Percentiles rank a stretch among this genome's conserved stretches.
phyloP scores from a whole-genome alignment of 495 filamentous ascomycete genomes.

The Aspergillus diversus region DNA sequence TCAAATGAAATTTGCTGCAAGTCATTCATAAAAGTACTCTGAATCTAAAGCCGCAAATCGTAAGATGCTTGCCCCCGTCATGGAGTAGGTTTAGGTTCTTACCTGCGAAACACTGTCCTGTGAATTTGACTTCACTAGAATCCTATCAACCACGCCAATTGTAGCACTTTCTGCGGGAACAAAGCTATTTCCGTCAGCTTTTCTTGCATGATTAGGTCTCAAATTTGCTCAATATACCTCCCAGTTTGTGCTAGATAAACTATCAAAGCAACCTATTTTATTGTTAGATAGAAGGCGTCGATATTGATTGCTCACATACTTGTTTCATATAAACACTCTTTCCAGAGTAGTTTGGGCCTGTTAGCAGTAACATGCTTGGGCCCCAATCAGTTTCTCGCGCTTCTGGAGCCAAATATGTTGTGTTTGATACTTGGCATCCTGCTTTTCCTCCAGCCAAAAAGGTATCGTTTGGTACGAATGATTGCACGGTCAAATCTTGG shows the following conservation, averaged over 20 bases:
- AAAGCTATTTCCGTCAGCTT: conserved; percentile 54
- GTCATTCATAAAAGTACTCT: conserved; percentile 94
- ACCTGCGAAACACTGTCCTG: conserved; percentile 81
- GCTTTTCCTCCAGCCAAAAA: conserved; percentile 66
- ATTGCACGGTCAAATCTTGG: conserved; percentile 84
- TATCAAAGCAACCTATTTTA: conserved; percentile 71
- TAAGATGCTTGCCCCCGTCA: conserved; percentile 8
- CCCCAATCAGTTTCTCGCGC: conserved; percentile 10
- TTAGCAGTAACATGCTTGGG: conserved; percentile 81
- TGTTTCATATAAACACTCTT: conserved; percentile 98
- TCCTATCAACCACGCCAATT: conserved; percentile 91
- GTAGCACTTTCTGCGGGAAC: conserved; percentile 79
- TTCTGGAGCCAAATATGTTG: conserved; percentile 12
- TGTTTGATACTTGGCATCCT: conserved; percentile 9
- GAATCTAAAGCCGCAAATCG: conserved; percentile 48
- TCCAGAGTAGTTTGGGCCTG: conserved; percentile 94
- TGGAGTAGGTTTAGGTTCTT: conserved; percentile 7
- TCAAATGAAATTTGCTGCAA: conserved; percentile 84
- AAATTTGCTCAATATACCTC: conserved; percentile 41
- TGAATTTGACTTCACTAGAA: conserved; percentile 85
- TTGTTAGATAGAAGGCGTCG: conserved; percentile 13
- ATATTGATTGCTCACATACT: conserved; percentile 29
- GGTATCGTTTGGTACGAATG: conserved; percentile 86
- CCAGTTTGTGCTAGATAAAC: conserved; percentile 93
- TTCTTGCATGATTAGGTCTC: background rate